These are phyloP conservation scores for Candolleomyces aberdarensis DNA, from an alignment of 768 basidiomycete species.

Conservation along the genomic window DNA sequence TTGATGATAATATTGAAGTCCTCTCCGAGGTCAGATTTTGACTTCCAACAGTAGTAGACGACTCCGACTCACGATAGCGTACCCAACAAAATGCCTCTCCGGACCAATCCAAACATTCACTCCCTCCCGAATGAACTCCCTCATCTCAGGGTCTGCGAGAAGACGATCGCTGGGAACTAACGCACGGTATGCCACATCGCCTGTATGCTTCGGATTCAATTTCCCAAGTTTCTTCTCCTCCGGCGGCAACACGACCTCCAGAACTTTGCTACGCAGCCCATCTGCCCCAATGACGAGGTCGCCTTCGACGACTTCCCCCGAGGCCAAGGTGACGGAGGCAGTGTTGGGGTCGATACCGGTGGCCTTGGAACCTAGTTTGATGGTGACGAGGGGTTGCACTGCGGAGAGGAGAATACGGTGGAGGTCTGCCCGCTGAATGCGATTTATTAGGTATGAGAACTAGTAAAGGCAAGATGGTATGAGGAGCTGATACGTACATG, in stretches of 20 bases:
- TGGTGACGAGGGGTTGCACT: conserved; percentile 32
- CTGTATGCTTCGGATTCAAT: conserved; percentile 43
- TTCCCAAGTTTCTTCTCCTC: conserved; percentile 24
- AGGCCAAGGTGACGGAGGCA: conserved; percentile 35
- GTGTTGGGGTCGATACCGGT: conserved; percentile 17
- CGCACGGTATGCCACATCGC: conserved; percentile 62
- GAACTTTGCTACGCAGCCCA: conserved; percentile 48
- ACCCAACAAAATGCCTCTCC: conserved; percentile 32
- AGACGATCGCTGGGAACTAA: conserved; percentile 44
- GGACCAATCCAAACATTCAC: conserved; percentile 66
- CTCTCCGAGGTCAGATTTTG: no score
- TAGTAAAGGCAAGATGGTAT: conserved; percentile 14
- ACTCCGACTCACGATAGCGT: conserved; percentile 29
- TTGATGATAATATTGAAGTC: no score
- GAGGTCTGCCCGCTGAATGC: conserved; percentile 46
- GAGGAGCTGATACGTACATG: conserved; percentile 22
- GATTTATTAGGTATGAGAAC: conserved; percentile 2
- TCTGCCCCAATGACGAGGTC: conserved; percentile 48
- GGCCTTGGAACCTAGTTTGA: conserved; percentile 35
- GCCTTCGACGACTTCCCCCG: conserved; percentile 38
- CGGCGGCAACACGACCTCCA: conserved; percentile 45
- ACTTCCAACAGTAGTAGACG: no score
- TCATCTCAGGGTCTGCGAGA: conserved; percentile 50
- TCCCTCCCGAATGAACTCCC: conserved; percentile 43
- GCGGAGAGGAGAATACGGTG: conserved; percentile 35